Evolutionary conservation across 2,329 filamentous ascomycete species (phyloP), one percentile per base, ranked within the genome.

Genomic region (Microdochium paspali): DNA sequence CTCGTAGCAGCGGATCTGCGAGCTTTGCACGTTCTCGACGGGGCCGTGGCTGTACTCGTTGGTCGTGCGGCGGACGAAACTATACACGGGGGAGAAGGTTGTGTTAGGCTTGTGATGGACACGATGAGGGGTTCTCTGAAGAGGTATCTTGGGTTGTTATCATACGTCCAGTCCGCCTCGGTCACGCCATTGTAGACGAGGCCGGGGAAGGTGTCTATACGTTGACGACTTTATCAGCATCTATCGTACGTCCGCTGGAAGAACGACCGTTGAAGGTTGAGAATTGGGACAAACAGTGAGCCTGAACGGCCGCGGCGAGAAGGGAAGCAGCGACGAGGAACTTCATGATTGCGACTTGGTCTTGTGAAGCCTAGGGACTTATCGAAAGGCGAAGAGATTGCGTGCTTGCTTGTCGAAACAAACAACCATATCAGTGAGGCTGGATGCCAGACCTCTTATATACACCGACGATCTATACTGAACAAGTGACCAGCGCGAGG

Each of bases 1-100:
- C 51, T 67, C 61, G 53, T 62, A 67, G 53, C 65, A 67, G 24
- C 64, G 61, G 53, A 67, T 64, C 47, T 65, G 61, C 0, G 52
- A 15, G 44, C 52, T 53, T 5, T 53, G 59, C 3, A 67, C 64
- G 30, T 64, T 58, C 6, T 63, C 57, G 2, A 67, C 62, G 0
- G 52, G 63, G 5, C 55, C 55, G 49, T 67, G 66, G 24, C 54
- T 57, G 49, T 66, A 57, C 53, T 61, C 63, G 54, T 67, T 67
- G 24, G 65, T 65, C 24, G 65, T 67, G 53, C 65, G 57, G 21
- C 65, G 58, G 39, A 67, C 56, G 25, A 51, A 60, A 2, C 35
- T 40, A 20, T n/a, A 12, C 31, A 18, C n/a, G 13, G 35, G 6
- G 31, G 13, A 4, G 6, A 15, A 40, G 3, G 20, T 15, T 18